Evolutionary conservation across 495 filamentous ascomycete genomes (phyloP), one percentile per base, ranked within the genome.

Genomic region (Corynascus novoguineensis): DNA sequence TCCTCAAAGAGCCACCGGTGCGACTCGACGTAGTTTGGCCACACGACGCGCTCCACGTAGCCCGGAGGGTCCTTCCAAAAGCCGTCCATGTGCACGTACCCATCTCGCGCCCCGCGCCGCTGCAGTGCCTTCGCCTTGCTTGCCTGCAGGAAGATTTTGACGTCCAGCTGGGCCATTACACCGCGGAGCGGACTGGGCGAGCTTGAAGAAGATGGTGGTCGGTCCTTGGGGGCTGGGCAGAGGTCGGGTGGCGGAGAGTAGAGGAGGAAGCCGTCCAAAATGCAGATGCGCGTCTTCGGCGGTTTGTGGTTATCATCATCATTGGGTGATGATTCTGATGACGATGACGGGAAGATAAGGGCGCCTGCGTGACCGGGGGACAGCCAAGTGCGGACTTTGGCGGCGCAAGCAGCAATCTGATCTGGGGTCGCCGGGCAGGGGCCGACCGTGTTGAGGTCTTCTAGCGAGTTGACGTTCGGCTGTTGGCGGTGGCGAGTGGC

Each of bases 21-120:
- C 67, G 86, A 80, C 61, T 77, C 74, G 21, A 87, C 88, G 68
- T 96, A 97, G 58, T 90, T 88, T 27, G 91, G 92, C 93, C 93
- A 98, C 4, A 98, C 93, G 54, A 98, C 80, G 71, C 87, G 80
- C 63, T 98, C 93, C 44, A 97, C 90, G 71, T 97, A 98, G 0
- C 89, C 91, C 1, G 87, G 88, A 2, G 93, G 93, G 68, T 98
- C 93, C 19, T 81, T 78, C 93, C 92, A 98, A 74, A 95, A 97
- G 15, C 92, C 92, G 68, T 86, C 87, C 50, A 88, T 75, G 90
- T 97, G 22, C 37, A 92, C 89, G 75, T 97, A 98, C 32, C 89
- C 90, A 61, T 75, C 83, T 64, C 93, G 74, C 3, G 81, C 80
- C 65, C 88, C 87, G 32, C 93, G 70, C 9, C 93, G 74, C 25